Evolutionary conservation across 2,329 filamentous ascomycete species (phyloP).

Genomic region (Penicillium aurantiogriseum): DNA sequence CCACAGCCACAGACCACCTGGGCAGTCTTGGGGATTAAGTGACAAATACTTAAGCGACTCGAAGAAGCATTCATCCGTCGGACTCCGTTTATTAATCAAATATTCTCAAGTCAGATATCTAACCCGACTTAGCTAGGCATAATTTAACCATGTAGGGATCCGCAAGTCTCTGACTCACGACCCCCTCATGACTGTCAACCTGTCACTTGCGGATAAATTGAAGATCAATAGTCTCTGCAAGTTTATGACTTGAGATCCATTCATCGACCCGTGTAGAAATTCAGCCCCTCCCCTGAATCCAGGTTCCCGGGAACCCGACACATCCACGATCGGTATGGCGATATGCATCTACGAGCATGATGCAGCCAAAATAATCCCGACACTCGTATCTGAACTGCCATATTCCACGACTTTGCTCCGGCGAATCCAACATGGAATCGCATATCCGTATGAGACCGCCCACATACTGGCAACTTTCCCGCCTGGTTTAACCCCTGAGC

Average conservation of each 20-base stretch:
- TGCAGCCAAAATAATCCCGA: slow-evolving; percentile 22
- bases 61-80: neutral
- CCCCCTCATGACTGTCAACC: neutral
- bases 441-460: slow-evolving; percentile 34
- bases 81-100: neutral
- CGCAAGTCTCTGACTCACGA: neutral
- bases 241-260: neutral
- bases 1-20: slow-evolving; percentile 20
- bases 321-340: neutral
- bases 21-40: neutral
- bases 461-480: slow-evolving; percentile 36
- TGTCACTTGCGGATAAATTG: neutral
- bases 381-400: slow-evolving; percentile 38
- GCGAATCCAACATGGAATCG: slow-evolving; percentile 39
- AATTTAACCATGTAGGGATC: neutral
- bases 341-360: slow-evolving; percentile 21
- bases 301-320: slow-evolving; percentile 2
- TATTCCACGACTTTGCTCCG: slow-evolving; percentile 39
- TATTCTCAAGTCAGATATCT: neutral
- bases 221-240: slow-evolving; percentile 1
- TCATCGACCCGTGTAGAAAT: neutral
- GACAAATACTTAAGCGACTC: slow-evolving; percentile 20
- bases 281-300: neutral
- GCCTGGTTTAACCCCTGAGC: slow-evolving; percentile 14
- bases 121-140: neutral